These are phyloP conservation scores for Colletotrichum tofieldiae DNA, from an alignment of 2,329 filamentous ascomycete genomes.

Conservation along the genomic window DNA sequence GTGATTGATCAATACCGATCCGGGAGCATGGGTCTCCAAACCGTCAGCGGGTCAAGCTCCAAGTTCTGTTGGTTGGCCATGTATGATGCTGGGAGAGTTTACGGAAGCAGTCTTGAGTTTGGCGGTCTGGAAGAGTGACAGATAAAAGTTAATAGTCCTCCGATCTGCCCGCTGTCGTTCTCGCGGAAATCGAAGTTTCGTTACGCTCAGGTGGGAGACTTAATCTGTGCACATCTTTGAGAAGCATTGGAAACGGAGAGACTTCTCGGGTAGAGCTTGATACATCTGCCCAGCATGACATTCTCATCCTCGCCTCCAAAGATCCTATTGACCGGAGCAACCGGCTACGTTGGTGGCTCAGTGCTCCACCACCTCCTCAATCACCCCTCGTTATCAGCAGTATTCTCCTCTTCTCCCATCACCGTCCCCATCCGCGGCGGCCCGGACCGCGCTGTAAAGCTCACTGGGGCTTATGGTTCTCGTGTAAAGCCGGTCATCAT, in stretches of 20 bases:
- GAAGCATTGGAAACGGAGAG: too few relatives aligned
- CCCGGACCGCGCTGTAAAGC: constrained; percentile 21
- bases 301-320: constrained; percentile 4
- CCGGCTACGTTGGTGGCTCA: constrained; percentile 45
- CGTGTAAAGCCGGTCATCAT: constrained; percentile 34
- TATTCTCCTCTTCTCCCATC: constrained; percentile 22
- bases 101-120: too few relatives aligned
- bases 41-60: not conserved
- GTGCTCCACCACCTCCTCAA: constrained; percentile 42
- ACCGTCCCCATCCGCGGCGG: constrained; percentile 29
- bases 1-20: not conserved
- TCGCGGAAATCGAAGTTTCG: not conserved
- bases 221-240: not conserved
- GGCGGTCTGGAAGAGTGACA: not conserved
- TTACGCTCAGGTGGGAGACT: not conserved
- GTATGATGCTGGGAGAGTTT: not conserved
- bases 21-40: not conserved
- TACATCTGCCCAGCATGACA: not conserved
- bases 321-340: constrained; percentile 43
- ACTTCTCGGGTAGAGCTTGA: not conserved
- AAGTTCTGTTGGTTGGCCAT: not conserved
- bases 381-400: constrained; percentile 10
- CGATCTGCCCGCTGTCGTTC: not conserved
- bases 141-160: not conserved
- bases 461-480: constrained; percentile 27